Conservation (phyloP, 495 filamentous ascomycete species). For the Daldinia caldariorum region DNA sequence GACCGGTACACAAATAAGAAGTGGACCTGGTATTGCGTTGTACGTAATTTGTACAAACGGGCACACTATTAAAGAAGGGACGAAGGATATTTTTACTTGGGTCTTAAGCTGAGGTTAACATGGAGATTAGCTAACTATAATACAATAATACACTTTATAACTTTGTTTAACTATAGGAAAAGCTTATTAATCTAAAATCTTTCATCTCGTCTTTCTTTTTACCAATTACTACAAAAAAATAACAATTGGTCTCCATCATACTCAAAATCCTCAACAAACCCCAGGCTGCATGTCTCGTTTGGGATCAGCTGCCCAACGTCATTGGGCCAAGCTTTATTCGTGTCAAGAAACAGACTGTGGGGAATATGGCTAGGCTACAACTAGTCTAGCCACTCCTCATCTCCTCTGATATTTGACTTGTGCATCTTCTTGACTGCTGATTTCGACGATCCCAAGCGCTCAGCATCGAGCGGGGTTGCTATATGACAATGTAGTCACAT, state of each 20-base stretch:
- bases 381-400: slow-evolving; percentile 25
- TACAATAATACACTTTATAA: no score
- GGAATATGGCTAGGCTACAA: slow-evolving; percentile 27
- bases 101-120: no score
- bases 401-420: slow-evolving; percentile 19
- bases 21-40: background rate
- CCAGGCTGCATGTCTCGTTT: slow-evolving; percentile 28
- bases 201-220: background rate
- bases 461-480: slow-evolving; percentile 31
- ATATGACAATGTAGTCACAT: slow-evolving; percentile 12
- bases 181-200: background rate
- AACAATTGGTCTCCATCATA: background rate
- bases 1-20: background rate
- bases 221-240: background rate
- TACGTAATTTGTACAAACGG: no score
- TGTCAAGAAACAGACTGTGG: slow-evolving; percentile 15
- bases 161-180: background rate
- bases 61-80: background rate
- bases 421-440: slow-evolving; percentile 12
- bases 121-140: no score
- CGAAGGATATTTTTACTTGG: no score
- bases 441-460: slow-evolving; percentile 15
- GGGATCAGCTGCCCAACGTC: slow-evolving; percentile 32
- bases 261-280: slow-evolving; percentile 15
- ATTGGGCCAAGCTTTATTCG: slow-evolving; percentile 31